Base-by-base conservation (phyloP, 495 filamentous ascomycete genomes). In the Pseudoneurospora amorphoporcata region DNA sequence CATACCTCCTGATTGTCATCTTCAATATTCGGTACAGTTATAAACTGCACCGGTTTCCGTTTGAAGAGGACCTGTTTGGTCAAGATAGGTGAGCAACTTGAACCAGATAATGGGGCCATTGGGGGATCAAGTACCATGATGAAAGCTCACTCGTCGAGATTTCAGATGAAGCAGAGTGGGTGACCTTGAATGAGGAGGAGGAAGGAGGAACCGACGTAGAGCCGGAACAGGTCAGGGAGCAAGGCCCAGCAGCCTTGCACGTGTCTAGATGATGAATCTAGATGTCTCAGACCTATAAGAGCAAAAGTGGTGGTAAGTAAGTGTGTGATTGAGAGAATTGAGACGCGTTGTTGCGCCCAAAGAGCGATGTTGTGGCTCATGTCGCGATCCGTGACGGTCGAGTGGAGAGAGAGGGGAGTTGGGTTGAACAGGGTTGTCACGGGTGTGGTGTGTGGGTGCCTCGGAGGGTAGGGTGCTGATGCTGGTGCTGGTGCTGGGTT, bases 1-100 rank as follows among this genome's bases (percentile, higher is more conserved):
- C 86, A 74, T 86, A 93, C 93, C 87, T 97, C 93, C 69, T 88
- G 86, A 74, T 90, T 88, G 69, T 95, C 91, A 88, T 94, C 90
- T 70, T 92, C 86, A 74, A 95, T 89, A 70, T 88, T 83, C 1
- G 93, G 92, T 71, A 84, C 85, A 70, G 90, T 85, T 71, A 95
- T 82, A 79, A 92, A 91, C 84, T 94, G 91, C 76, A 99, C 94
- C 71, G 94, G 94, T 82, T 98, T 99, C 75, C 95, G 90, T 84
- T 98, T 98, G 83, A 93, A 97, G 71, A 96, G 87, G 72, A 98
- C 95, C 95, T 98, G 75, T 40, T 35, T 65, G 29, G 53, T 35
- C 6, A 35, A 72, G 35, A 69, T 39, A 35, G 43, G 70, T 45
- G 73, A 77, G 42, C 78, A 75, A 68, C 68, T 32, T 41, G 41